These are phyloP conservation scores for Artomyces pyxidatus DNA, from an alignment of 768 basidiomycete genomes.

Conservation along the genomic window DNA sequence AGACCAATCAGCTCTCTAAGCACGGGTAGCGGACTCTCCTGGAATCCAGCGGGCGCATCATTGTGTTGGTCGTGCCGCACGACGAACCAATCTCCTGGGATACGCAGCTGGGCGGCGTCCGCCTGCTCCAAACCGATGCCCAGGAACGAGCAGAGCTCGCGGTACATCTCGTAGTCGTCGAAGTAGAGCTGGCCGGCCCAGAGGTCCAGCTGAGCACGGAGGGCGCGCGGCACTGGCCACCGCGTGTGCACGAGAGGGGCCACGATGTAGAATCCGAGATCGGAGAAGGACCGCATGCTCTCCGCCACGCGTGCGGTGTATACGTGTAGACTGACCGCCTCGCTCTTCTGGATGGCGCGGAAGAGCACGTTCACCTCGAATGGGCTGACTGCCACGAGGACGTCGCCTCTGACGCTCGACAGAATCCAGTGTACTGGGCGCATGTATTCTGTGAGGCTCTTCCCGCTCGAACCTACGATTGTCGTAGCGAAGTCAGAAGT, in stretches of 20 bases:
- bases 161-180: conserved; percentile 8
- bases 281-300: conserved; percentile 7
- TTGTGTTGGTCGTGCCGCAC: conserved; percentile 3
- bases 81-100: no score
- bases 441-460: conserved; percentile 2
- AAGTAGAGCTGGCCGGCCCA: conserved; percentile 13
- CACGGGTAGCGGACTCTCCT: not conserved
- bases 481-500: conserved; percentile 7
- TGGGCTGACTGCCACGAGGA: conserved; percentile 4
- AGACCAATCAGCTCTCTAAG: conserved; percentile 1
- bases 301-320: conserved; percentile 2
- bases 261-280: conserved; percentile 5
- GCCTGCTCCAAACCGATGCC: no score
- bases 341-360: conserved; percentile 2
- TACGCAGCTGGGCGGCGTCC: no score
- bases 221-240: not conserved
- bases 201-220: conserved; percentile 1
- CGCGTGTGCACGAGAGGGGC: not conserved
- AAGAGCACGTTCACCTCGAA: conserved; percentile 5
- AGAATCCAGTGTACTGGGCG: conserved; percentile 7
- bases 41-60: not conserved
- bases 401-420: not conserved
- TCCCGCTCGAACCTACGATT: not conserved
- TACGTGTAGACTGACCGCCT: conserved; percentile 2
- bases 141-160: conserved; percentile 5